These are phyloP conservation scores for Leucocoprinus birnbaumii DNA, from an alignment of 768 basidiomycete species.

Conservation along the genomic window DNA sequence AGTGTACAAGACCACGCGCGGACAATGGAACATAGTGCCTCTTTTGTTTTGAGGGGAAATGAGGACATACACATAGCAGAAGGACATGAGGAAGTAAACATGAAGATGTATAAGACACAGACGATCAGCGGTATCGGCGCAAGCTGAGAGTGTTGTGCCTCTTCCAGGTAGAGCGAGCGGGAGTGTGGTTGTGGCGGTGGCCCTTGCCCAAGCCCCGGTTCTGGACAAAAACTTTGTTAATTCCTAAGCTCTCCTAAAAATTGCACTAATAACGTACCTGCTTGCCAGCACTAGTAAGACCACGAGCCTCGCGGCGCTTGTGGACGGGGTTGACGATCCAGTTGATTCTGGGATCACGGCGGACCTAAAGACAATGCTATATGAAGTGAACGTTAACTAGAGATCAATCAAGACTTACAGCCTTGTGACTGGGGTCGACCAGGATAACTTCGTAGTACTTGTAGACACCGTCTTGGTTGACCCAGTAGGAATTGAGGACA, in stretches of 20 bases:
- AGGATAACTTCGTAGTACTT: conserved; percentile 99
- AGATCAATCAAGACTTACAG: conserved; percentile 49
- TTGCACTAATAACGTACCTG: conserved; percentile 50
- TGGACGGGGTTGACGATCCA: conserved; percentile 99
- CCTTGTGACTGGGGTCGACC: conserved; percentile 93
- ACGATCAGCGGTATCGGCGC: conserved; percentile 78
- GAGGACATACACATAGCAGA: conserved; percentile 19
- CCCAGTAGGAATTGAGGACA: conserved; percentile 98
- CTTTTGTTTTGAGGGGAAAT: neutral
- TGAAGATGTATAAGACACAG: conserved; percentile 20
- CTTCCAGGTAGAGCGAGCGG: conserved; percentile 91
- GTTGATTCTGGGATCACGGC: conserved; percentile 96
- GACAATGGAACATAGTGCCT: neutral
- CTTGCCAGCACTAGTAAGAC: conserved; percentile 95
- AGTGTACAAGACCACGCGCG: neutral
- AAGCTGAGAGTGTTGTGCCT: conserved; percentile 97
- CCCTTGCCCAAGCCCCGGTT: conserved; percentile 98
- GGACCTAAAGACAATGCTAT: conserved; percentile 50
- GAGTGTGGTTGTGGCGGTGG: conserved; percentile 89
- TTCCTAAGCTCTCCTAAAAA: neutral
- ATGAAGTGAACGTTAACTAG: neutral
- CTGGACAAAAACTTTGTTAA: conserved; percentile 31
- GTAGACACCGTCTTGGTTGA: conserved; percentile 98
- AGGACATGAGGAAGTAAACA: conserved; percentile 17
- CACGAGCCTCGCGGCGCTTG: conserved; percentile 97